These are phyloP conservation scores for Kuraishia piskuri DNA, from an alignment of 805 yeast genomes.

Conservation along the genomic window DNA sequence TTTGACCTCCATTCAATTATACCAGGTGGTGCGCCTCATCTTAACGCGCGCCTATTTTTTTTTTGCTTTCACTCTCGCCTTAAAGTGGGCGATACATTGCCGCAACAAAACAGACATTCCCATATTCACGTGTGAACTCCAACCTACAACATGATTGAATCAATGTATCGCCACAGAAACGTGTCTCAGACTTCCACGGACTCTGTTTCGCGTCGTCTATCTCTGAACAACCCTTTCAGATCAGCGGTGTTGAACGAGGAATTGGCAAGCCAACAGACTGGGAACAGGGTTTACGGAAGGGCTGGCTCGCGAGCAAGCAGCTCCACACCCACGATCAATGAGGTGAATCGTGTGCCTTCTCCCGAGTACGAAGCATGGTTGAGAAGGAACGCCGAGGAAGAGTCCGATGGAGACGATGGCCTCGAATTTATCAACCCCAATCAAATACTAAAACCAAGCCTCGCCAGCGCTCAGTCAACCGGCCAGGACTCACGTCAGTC, in stretches of 20 bases:
- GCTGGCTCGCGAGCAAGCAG: slow-evolving; percentile 7
- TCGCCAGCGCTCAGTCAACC: slow-evolving; percentile 15
- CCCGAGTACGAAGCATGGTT: slow-evolving; percentile 53
- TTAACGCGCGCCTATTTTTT: not conserved
- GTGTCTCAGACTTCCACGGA: slow-evolving; percentile 26
- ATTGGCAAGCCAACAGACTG: slow-evolving; percentile 5
- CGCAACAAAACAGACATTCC: not conserved
- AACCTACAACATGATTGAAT: not conserved
- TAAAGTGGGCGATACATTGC: not conserved
- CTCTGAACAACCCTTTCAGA: slow-evolving; percentile 72
- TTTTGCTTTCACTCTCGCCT: not conserved
- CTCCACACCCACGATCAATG: slow-evolving; percentile 14
- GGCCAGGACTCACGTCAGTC: not conserved
- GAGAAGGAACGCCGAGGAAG: slow-evolving; percentile 29
- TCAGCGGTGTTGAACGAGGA: slow-evolving; percentile 28
- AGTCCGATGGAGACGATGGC: slow-evolving; percentile 31
- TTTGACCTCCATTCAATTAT: not conserved
- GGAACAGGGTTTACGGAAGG: slow-evolving; percentile 3
- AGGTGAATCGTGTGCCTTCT: slow-evolving; percentile 18
- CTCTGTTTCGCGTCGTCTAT: slow-evolving; percentile 33
- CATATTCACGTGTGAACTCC: not conserved
- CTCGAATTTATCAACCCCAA: slow-evolving; percentile 16
- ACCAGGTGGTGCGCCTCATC: not conserved
- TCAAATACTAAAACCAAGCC: slow-evolving; percentile 12
- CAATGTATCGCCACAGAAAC: slow-evolving; percentile 23